These are phyloP conservation scores for Fusarium longipes DNA, from an alignment of 2,329 filamentous ascomycete species.

Conservation along the genomic window DNA sequence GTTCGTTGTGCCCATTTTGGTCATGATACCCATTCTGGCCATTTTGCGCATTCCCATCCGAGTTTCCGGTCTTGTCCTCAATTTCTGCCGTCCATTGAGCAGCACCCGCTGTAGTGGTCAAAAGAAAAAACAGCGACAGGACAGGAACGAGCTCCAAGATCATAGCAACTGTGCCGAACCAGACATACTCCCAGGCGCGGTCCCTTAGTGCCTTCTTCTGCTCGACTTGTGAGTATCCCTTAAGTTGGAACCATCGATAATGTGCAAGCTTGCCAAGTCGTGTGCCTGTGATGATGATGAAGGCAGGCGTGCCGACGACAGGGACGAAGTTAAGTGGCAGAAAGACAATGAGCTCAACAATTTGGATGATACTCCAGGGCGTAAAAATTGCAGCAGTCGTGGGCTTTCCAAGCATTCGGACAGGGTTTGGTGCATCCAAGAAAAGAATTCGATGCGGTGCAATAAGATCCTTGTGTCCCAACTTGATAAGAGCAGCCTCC, in stretches of 20 bases:
- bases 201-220: slow-evolving; percentile 75
- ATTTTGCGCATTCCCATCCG: slow-evolving; percentile 20
- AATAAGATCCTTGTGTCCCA: slow-evolving; percentile 76
- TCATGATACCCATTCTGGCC: slow-evolving; percentile 14
- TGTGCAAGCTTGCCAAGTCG: slow-evolving; percentile 89
- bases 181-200: slow-evolving; percentile 85
- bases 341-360: slow-evolving; percentile 82
- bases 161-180: slow-evolving; percentile 91
- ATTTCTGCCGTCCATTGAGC: slow-evolving; percentile 87
- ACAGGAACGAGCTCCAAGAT: slow-evolving; percentile 88
- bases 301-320: slow-evolving; percentile 82
- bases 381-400: slow-evolving; percentile 81
- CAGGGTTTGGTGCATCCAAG: slow-evolving; percentile 74
- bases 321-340: slow-evolving; percentile 90
- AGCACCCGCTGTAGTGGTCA: slow-evolving; percentile 86
- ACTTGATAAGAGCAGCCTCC: slow-evolving; percentile 77
- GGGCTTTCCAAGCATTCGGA: slow-evolving; percentile 85
- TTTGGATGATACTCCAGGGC: slow-evolving; percentile 92
- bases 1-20: background rate
- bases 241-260: slow-evolving; percentile 88
- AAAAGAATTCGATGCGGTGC: slow-evolving; percentile 73
- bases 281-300: slow-evolving; percentile 88
- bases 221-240: slow-evolving; percentile 78
- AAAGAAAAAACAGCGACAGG: slow-evolving; percentile 91
- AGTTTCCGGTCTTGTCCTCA: slow-evolving; percentile 66